Conservation (phyloP, 2,329 filamentous ascomycete species). For the Sporothrix variecibatus region DNA sequence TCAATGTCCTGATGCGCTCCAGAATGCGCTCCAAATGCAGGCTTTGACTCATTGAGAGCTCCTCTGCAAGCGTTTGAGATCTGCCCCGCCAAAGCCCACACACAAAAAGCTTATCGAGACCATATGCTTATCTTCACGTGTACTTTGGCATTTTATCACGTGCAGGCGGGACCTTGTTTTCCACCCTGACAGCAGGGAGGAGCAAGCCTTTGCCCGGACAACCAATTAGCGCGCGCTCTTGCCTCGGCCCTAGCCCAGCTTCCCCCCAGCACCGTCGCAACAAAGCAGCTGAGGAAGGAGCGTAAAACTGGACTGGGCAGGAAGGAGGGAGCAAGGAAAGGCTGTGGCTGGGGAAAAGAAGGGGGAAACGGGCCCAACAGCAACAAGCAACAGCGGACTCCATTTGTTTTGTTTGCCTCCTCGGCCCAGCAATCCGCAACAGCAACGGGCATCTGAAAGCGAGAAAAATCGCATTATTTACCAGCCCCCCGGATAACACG, state of each 20-base stretch:
- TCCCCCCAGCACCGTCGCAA: background rate
- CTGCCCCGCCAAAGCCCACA: conserved; percentile 13
- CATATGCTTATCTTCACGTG: background rate
- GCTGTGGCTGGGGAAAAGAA: conserved; percentile 13
- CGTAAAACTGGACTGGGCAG: background rate
- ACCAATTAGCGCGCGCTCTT: conserved; percentile 26
- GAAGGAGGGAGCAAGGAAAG: conserved; percentile 9
- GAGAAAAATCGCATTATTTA: conserved; percentile 5
- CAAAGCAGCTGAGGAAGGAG: background rate
- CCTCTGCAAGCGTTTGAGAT: conserved; percentile 14
- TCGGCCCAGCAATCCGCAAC: conserved; percentile 18
- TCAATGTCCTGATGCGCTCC: background rate
- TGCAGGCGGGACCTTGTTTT: background rate
- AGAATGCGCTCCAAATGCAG: conserved; percentile 1
- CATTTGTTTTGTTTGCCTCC: conserved; percentile 16
- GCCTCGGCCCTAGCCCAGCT: conserved; percentile 21
- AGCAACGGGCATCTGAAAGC: background rate
- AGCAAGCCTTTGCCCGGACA: conserved; percentile 27
- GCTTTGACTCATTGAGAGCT: conserved; percentile 23
- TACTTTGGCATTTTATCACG: background rate
- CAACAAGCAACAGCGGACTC: background rate
- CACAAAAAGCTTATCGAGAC: background rate
- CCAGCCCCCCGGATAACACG: conserved; percentile 18
- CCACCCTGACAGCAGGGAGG: background rate
- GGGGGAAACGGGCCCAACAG: background rate